Evolutionary conservation across 306 rosid genomes (phyloP).

Genomic region (Fragaria ananassa): DNA sequence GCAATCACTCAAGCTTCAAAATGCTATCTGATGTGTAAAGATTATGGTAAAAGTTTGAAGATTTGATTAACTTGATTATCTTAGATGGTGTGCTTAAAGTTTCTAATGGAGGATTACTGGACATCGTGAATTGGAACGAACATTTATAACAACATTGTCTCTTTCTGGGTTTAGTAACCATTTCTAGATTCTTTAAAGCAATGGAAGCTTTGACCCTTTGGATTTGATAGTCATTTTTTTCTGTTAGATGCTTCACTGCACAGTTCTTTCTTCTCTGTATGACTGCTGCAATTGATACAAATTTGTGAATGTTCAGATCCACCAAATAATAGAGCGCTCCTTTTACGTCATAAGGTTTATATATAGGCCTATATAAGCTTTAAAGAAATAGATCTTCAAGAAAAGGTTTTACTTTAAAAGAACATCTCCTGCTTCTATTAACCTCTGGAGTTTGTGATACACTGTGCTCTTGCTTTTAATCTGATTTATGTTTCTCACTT

Average conservation of each 20-base stretch:
- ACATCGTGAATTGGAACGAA: neutral
- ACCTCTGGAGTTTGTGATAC: too few relatives aligned
- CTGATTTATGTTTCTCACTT: neutral
- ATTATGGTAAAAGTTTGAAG: neutral
- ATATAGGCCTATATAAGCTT: neutral
- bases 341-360: neutral
- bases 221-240: neutral
- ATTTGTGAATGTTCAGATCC: conserved; percentile 4
- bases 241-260: neutral
- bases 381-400: neutral
- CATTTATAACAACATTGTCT: neutral
- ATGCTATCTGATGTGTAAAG: conserved; percentile 13
- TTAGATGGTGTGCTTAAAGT: neutral
- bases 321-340: neutral
- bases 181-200: neutral
- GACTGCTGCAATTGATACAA: neutral
- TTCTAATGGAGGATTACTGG: neutral
- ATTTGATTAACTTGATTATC: neutral
- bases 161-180: neutral
- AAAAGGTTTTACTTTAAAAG: neutral
- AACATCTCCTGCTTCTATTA: neutral
- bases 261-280: neutral
- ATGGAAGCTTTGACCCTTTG: neutral
- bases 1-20: neutral
- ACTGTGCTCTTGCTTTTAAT: neutral